Base-by-base conservation (phyloP, 1,284 basidiomycete genomes). In the Pseudozyma sp. region DNA sequence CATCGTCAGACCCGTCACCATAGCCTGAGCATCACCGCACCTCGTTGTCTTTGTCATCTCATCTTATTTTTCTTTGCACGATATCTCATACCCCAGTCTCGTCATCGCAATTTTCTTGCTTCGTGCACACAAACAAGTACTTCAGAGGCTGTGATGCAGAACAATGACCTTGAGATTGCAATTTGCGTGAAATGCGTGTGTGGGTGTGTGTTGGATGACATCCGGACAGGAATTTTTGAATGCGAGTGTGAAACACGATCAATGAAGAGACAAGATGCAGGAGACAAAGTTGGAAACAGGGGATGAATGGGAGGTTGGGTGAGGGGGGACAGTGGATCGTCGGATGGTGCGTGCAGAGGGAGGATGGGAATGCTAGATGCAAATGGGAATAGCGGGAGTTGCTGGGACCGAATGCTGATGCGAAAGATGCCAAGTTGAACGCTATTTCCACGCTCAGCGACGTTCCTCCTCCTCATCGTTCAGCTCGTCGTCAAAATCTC, bases 1-100 rank as follows among this genome's bases (percentile, higher is more conserved):
- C 14, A 35, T 57, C 2, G 56, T 77, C 3, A 43, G 68, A 2
- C 67, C 63, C 7, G 59, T 77, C 39, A 40, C 56, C 8, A 62
- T 74, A 10, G 64, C 68, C 39, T 63, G n/a, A 37, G 35, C 35
- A 37, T 37, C 14, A 37, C 35, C 35, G 35, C 35, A 37, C 14
- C 35, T 10, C 35, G 24, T 37, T 14, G 4, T 37, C 9, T 37
- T 5, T 14, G 14, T 10, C 14, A 10, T 14, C 35, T 31, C 11
- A 5, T 30, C 29, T 31, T 16, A 7, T 31, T 31, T 42, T 24
- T n/a, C 24, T 14, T 44, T 14, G 3, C 13, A 24, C 19, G 16
- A 31, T 17, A 48, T n/a, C 17, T 34, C 46, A 34, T 48, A 48
- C 31, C 31, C 43, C 40, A 44, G 43, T 24, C 19, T 44, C 43